Base-by-base conservation (phyloP, 768 basidiomycete species). In the Phylloporus sp. region DNA sequence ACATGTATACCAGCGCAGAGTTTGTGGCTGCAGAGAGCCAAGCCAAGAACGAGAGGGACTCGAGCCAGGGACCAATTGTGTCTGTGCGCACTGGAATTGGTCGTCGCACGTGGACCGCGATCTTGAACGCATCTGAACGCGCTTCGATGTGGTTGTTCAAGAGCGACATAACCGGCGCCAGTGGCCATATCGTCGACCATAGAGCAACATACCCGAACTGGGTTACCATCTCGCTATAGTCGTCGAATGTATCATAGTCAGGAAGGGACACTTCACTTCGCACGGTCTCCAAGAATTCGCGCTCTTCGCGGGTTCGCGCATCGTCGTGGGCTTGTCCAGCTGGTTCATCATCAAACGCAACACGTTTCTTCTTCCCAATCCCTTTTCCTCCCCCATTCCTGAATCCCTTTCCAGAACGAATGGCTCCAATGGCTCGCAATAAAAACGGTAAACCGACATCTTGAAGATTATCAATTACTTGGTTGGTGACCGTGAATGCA, bases 221-320 rank as follows among this genome's bases (percentile, higher is more conserved):
- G 9, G 88, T 87, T 15, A 90, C 90, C 95, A 99, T 97, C 73
- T 99, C 97, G 61, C 83, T 84, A 69, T 95, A 99, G 71, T 97
- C 95, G 47, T 75, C 80, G 61, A 91, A 94, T 6, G 88, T 73
- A 31, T 84, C 80, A 61, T 95, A 94, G 34, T 84, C 84, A 0
- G 94, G 89, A 43, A 95, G 73, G 23, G 81, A 80, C 6, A 86
- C 85, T 71, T 98, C 86, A 45, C 73, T 72, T 51, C 92, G 75
- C 23, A 97, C 86, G 42, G 77, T 72, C 60, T 91, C 87, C 65
- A 99, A 69, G 63, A 93, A 94, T 49, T 79, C 80, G 38, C 85
- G 75, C 65, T 97, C 95, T 55, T 82, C 84, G 59, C 80, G 72
- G 4, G 67, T 70, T 9, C 66, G 69, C 8, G 52, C 64, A 29